phyloP scores from a whole-genome alignment of 306 rosid genomes.

The Cicer yamashitae region DNA sequence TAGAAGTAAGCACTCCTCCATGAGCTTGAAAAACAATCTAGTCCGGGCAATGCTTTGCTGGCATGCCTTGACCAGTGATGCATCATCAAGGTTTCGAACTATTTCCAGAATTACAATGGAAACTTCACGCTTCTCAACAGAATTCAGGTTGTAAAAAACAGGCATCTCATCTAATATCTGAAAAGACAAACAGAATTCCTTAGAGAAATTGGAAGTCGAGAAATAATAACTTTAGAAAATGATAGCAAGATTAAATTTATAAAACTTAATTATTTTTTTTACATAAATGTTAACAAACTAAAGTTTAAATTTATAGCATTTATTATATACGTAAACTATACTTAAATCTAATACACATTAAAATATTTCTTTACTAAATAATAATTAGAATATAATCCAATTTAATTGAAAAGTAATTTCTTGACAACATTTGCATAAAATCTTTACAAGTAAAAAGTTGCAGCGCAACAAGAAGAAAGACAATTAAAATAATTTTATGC shows the following conservation, averaged over 20 bases:
- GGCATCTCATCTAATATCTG: constrained; percentile 99
- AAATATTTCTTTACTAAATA: constrained; percentile 5
- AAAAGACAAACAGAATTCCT: constrained; percentile 43
- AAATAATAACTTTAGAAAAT: constrained; percentile 11
- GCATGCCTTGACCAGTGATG: constrained; percentile 94
- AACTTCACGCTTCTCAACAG: constrained; percentile 96
- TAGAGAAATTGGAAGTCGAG: constrained; percentile 28
- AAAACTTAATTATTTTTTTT: neutral
- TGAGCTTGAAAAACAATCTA: constrained; percentile 95
- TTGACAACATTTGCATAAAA: neutral
- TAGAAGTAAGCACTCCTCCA: constrained; percentile 88
- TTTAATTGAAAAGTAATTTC: constrained; percentile 16
- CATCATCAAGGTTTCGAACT: constrained; percentile 94
- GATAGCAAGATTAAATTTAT: neutral
- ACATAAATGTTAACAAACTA: constrained; percentile 3
- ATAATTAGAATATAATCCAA: constrained; percentile 11
- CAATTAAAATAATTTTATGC: constrained; percentile 26
- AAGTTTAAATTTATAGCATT: constrained; percentile 10
- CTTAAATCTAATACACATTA: neutral
- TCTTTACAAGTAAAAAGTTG: neutral
- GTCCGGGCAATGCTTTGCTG: constrained; percentile 96
- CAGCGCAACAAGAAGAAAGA: neutral
- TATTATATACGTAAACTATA: constrained; percentile 12
- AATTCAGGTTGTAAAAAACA: constrained; percentile 88
- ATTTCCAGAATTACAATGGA: constrained; percentile 84